A percentile compares a stretch with the other conserved stretches of the same genome.
Evolutionary conservation across 2,329 filamentous ascomycete species (phyloP).

Genomic region (Rutstroemia sp.): DNA sequence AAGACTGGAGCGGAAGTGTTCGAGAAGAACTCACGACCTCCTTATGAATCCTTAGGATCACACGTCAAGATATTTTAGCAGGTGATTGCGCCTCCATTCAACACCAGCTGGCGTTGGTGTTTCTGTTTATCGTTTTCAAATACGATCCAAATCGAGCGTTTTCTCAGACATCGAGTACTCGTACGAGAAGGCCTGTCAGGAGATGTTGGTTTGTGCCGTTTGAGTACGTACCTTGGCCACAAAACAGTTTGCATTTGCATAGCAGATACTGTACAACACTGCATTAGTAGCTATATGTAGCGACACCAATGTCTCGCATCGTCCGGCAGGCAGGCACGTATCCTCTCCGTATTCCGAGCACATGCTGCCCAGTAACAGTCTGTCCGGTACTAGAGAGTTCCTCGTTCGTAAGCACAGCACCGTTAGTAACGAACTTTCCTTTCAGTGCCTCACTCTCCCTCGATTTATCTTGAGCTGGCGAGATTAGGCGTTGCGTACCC

Average conservation of each 20-base stretch:
- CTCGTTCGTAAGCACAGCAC: background rate
- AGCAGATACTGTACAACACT: background rate
- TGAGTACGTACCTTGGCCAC: background rate
- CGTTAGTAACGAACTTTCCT: background rate
- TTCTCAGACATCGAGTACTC: too few relatives aligned
- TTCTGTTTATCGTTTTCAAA: background rate
- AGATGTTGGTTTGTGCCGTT: background rate
- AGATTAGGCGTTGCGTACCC: constrained; percentile 1
- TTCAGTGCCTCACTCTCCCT: background rate
- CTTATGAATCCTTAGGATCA: background rate
- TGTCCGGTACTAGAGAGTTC: too few relatives aligned
- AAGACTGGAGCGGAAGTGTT: too few relatives aligned
- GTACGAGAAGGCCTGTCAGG: background rate
- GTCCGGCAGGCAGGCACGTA: too few relatives aligned
- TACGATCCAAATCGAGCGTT: too few relatives aligned
- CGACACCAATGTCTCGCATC: too few relatives aligned
- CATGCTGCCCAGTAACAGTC: too few relatives aligned
- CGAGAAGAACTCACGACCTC: background rate
- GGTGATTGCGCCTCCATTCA: constrained; percentile 1
- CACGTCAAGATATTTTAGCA: background rate
- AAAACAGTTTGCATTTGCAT: background rate
- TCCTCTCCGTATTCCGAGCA: too few relatives aligned
- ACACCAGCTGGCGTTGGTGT: background rate
- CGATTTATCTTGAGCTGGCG: background rate
- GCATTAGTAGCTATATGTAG: too few relatives aligned